Percentiles rank a stretch among this genome's conserved stretches.
phyloP scores from a whole-genome alignment of 441 rosid genomes.

The Aleurites moluccanus region DNA sequence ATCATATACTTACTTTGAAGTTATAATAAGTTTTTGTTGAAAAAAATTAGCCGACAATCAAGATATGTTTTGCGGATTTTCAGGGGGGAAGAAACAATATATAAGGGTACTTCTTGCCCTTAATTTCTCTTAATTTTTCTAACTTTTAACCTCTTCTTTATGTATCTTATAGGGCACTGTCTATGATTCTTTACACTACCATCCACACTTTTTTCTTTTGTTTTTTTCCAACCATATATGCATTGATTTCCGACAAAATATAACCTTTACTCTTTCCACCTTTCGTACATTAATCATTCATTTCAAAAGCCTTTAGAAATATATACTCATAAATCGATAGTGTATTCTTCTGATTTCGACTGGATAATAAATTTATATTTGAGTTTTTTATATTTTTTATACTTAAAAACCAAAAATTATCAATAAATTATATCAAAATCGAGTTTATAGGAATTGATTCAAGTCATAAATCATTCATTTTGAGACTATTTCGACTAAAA shows the following conservation, averaged over 20 bases:
- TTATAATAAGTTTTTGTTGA: not conserved
- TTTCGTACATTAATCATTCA: constrained; percentile 5
- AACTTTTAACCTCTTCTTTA: constrained; percentile 32
- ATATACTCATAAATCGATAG: too few relatives aligned
- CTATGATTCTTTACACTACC: constrained; percentile 38
- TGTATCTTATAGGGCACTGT: constrained; percentile 26
- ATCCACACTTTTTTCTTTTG: not conserved
- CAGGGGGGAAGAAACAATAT: constrained; percentile 32
- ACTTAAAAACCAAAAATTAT: too few relatives aligned
- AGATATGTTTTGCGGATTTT: constrained; percentile 44
- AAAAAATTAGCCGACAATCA: constrained; percentile 37
- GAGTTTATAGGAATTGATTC: too few relatives aligned
- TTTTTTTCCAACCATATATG: not conserved
- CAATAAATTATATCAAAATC: too few relatives aligned
- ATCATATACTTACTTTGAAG: not conserved
- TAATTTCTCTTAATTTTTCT: not conserved
- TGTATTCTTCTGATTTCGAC: too few relatives aligned
- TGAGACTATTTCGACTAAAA: too few relatives aligned
- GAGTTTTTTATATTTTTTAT: too few relatives aligned
- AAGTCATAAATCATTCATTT: too few relatives aligned
- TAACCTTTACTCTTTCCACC: not conserved
- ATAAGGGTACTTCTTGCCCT: too few relatives aligned
- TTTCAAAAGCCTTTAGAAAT: not conserved
- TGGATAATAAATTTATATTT: too few relatives aligned
- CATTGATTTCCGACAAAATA: not conserved